Base-by-base conservation (phyloP, 2,329 filamentous ascomycete genomes). In the Fusarium sp. region DNA sequence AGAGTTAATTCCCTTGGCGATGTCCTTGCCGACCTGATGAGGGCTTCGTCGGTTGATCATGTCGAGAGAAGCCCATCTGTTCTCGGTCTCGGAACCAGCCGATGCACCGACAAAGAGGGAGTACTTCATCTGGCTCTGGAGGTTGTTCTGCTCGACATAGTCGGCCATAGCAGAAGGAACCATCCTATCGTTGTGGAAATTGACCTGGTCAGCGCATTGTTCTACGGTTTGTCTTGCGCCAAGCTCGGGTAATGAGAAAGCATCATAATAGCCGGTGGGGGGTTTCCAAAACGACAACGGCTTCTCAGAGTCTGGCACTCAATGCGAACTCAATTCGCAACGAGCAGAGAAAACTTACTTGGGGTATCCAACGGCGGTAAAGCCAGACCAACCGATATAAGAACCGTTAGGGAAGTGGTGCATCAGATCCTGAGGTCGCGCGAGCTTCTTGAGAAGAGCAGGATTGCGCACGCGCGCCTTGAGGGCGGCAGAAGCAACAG, bases 311-410 rank as follows among this genome's bases (percentile, higher is more conserved):
- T 40, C 35, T 37, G 17, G 6, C 17, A 3, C 13, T 39, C 3
- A 1, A 14, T 4, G 8, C 35, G 17, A 37, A 37, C 35, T 9
- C 25, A 22, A 14, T 45, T 32, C 8, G 30, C 22, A 10, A 15
- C 19, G 4, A 9, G 7, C 6, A 0, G 7, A 39, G 8, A 4
- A 17, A 15, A 73, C 78, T 54, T 62, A 78, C 91, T 96, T 96
- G 67, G 92, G 92, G 81, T 96, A 96, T 62, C 92, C 92, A 54
- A 96, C 93, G 73, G 93, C 93, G 14, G 93, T 97, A 80, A 97
- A 97, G 35, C 93, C 93, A 68, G 90, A 93, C 93, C 93, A 97
- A 75, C 93, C 94, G 73, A 97, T 88, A 79, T 96, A 96, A n/a
- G 92, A 81, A 76, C 90, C 90, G 83, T 96, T 88, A 68, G 93